Percentiles rank a stretch among this genome's conserved stretches.
phyloP scores from a whole-genome alignment of 371 early-diverging fungal species.

The Mucor lusitanicus region DNA sequence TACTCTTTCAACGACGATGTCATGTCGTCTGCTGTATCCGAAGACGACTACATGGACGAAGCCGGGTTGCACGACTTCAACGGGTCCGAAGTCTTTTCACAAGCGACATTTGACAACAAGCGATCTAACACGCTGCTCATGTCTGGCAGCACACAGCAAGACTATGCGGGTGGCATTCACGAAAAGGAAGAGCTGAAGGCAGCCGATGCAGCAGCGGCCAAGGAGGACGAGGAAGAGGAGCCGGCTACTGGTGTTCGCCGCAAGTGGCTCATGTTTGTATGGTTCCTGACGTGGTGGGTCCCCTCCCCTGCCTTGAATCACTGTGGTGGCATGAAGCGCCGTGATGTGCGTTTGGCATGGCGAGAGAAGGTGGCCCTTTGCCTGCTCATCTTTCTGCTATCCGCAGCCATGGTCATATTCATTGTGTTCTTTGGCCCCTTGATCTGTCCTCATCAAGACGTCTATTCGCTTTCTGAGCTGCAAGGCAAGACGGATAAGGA shows the following conservation, averaged over 20 bases:
- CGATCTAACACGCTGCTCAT: slow-evolving; percentile 1
- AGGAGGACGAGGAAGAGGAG: slow-evolving; percentile 40
- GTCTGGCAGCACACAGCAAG: background rate
- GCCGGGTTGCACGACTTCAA: slow-evolving; percentile 22
- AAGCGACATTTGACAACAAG: slow-evolving; percentile 24
- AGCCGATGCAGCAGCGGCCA: slow-evolving; percentile 13
- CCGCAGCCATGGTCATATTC: slow-evolving; percentile 76
- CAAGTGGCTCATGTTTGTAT: slow-evolving; percentile 79
- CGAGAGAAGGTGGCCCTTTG: slow-evolving; percentile 91
- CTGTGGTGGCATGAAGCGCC: slow-evolving; percentile 69
- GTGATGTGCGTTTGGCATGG: slow-evolving; percentile 88
- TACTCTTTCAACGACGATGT: slow-evolving; percentile 42
- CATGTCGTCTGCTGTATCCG: slow-evolving; percentile 35
- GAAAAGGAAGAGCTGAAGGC: background rate
- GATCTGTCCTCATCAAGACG: slow-evolving; percentile 79
- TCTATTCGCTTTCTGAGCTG: slow-evolving; percentile 59
- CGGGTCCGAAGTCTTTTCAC: slow-evolving; percentile 22
- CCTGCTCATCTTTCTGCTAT: slow-evolving; percentile 74
- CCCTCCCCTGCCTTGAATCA: slow-evolving; percentile 59
- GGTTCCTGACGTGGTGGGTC: slow-evolving; percentile 83
- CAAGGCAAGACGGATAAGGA: slow-evolving; percentile 40
- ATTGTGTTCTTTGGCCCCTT: slow-evolving; percentile 80
- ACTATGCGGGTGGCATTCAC: background rate
- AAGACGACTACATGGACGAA: slow-evolving; percentile 34
- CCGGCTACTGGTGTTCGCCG: slow-evolving; percentile 36